Evolutionary conservation across 2,329 filamentous ascomycete genomes (phyloP).

Genomic region (Hirsutella rhossiliensis): DNA sequence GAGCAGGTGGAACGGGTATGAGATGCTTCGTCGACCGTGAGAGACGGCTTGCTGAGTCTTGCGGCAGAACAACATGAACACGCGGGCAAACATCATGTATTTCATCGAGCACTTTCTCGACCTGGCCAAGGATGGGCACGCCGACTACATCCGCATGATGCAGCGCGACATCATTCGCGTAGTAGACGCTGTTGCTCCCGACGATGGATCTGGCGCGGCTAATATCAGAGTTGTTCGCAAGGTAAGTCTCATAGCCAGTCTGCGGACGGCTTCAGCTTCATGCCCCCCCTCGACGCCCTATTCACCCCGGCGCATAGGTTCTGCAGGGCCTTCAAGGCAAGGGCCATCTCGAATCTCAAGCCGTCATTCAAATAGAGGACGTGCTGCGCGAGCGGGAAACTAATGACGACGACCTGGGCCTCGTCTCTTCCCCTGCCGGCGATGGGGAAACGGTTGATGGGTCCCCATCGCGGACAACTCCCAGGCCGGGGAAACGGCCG

Average conservation of each 20-base stretch:
- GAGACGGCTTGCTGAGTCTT: neutral
- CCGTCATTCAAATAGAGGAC: slow-evolving; percentile 69
- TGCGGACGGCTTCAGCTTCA: neutral
- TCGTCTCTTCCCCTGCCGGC: slow-evolving; percentile 39
- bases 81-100: slow-evolving; percentile 96
- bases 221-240: slow-evolving; percentile 89
- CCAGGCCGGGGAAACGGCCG: slow-evolving; percentile 19
- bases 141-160: slow-evolving; percentile 85
- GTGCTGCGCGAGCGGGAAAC: slow-evolving; percentile 70
- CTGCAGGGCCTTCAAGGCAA: slow-evolving; percentile 59
- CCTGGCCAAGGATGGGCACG: slow-evolving; percentile 62
- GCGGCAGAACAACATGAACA: slow-evolving; percentile 81
- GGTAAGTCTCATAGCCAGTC: slow-evolving; percentile 31
- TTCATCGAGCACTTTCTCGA: slow-evolving; percentile 95
- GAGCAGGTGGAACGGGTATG: slow-evolving; percentile 78
- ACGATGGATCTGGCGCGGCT: slow-evolving; percentile 76
- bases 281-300: neutral
- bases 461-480: slow-evolving; percentile 27
- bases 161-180: slow-evolving; percentile 85
- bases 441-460: slow-evolving; percentile 28
- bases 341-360: slow-evolving; percentile 59
- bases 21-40: too few relatives aligned
- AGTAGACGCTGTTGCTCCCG: slow-evolving; percentile 82
- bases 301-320: slow-evolving; percentile 31
- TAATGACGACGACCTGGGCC: slow-evolving; percentile 41